Base-by-base conservation (phyloP, 169 alveolate species). In the Babesia sp. region DNA sequence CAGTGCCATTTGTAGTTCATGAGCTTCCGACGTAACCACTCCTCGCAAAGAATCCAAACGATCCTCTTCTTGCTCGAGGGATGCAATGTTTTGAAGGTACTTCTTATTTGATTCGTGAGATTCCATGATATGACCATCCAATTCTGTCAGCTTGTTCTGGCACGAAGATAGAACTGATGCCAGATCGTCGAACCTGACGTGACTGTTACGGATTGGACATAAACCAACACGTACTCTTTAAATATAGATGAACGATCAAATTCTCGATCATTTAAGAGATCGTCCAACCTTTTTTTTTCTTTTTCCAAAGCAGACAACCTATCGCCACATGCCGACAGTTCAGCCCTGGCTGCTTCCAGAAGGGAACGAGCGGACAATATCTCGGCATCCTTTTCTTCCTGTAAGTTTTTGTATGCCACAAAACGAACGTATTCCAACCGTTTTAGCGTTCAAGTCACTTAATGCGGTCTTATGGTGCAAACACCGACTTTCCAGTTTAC, bases 161-260 rank as follows among this genome's bases (percentile, higher is more conserved):
- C 53, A 45, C 61, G 48, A 48, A 8, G 61, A 26, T 1, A 29
- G 16, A 12, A 48, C 0, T 6, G 31, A 16, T 11, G 41, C 20
- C n/a, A 64, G 45, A 22, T 29, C 28, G 12, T 33, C 61, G 3
- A 48, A 33, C 7, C 74, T 64, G 59, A 2, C 28, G 14, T 9
- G 14, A 39, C 46, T 9, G 46, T 9, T 39, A 39, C 46, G 14
- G 8, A 9, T 14, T 14, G n/a, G 14, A 18, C 12, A 6, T 20
- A 48, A 48, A 48, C 12, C 7, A 12, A 33, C 42, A 48, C 74
- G 1, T n/a, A 64, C 74, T 48, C 74, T 5, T 5, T 24, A 56
- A 55, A 12, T 0, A 1, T 11, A 16, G 22, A 11, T 5, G 3
- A 3, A 7, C 14, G 11, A 18, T 44, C 61, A 33, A 1, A 20